Evolutionary conservation across 305 asterid genomes (phyloP).

Genomic region (Rubia tinctorum): DNA sequence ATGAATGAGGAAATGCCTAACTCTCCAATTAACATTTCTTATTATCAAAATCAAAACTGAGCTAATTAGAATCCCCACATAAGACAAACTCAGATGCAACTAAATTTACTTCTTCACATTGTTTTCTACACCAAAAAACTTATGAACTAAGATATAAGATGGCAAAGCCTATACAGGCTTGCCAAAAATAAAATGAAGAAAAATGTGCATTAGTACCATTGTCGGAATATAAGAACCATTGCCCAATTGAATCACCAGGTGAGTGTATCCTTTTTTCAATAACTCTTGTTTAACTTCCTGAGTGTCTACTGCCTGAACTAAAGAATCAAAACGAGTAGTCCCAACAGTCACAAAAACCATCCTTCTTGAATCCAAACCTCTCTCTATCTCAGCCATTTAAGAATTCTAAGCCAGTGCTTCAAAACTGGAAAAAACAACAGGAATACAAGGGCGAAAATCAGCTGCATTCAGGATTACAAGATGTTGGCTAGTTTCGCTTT

Average conservation of each 20-base stretch:
- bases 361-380: slow-evolving; percentile 33
- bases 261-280: slow-evolving; percentile 59
- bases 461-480: not conserved
- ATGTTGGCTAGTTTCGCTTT: not conserved
- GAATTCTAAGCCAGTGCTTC: not conserved
- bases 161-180: not conserved
- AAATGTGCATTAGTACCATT: slow-evolving; percentile 42
- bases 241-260: slow-evolving; percentile 83
- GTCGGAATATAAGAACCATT: slow-evolving; percentile 72
- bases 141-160: not conserved
- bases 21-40: slow-evolving; percentile 1
- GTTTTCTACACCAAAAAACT: not conserved
- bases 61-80: not conserved
- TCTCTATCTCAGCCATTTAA: slow-evolving; percentile 40
- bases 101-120: not conserved
- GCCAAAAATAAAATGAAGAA: not conserved
- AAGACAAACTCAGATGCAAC: not conserved
- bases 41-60: not conserved
- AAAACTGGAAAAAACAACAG: slow-evolving; percentile 9
- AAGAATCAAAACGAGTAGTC: slow-evolving; percentile 80
- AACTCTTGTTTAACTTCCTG: slow-evolving; percentile 58
- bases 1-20: not conserved
- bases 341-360: slow-evolving; percentile 87
- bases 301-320: slow-evolving; percentile 78
- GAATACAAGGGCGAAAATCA: not conserved